Evolutionary conservation across 768 basidiomycete species (phyloP), one percentile per base, ranked within the genome.

Genomic region (Tephrocybe rancida): DNA sequence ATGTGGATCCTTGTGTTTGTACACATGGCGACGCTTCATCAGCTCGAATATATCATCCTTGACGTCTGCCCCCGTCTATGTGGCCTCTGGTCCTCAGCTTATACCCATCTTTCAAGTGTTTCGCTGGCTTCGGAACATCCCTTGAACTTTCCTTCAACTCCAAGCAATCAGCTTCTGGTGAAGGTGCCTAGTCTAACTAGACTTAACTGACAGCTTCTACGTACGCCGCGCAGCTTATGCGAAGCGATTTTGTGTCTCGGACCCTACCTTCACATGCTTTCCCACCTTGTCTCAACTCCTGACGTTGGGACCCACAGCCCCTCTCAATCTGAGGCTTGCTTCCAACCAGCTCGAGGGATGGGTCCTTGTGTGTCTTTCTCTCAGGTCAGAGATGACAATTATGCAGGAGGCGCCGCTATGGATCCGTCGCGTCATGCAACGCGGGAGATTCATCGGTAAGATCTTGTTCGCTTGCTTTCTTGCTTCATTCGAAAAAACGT

Each of bases 241-340:
- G 39, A 34, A 35, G 21, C 5, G 19, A 29, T 48, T 53, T 25
- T 32, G 14, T 54, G 56, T 54, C 44, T 60, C 44, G 48, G 44
- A 38, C 48, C 22, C 25, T 47, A n/a, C 19, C 52, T 49, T 49
- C 50, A 56, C 56, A 52, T 52, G 45, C 45, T 42, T 48, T 43
- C 53, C 27, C 27, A 27, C 37, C 45, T 26, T 52, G 46, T 48
- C 59, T 49, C 48, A 39, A 25, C 44, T 10, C 9, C 32, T 18
- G 11, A 18, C 9, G 26, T 22, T 19, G 29, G 18, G 9, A 11
- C 13, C 22, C 27, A 19, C 14, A 16, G 34, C 38, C 26, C 22
- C 41, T 48, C 24, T 30, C n/a, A 37, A 29, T 22, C 39, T 32
- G 35, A 27, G 29, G 34, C 38, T 14, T 29, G 11, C 34, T 22